Percentiles rank a stretch among this genome's conserved stretches.
These are phyloP conservation scores for Cystobasidiaceae sp. DNA, from an alignment of 1,284 basidiomycete genomes.

Conservation along the genomic window DNA sequence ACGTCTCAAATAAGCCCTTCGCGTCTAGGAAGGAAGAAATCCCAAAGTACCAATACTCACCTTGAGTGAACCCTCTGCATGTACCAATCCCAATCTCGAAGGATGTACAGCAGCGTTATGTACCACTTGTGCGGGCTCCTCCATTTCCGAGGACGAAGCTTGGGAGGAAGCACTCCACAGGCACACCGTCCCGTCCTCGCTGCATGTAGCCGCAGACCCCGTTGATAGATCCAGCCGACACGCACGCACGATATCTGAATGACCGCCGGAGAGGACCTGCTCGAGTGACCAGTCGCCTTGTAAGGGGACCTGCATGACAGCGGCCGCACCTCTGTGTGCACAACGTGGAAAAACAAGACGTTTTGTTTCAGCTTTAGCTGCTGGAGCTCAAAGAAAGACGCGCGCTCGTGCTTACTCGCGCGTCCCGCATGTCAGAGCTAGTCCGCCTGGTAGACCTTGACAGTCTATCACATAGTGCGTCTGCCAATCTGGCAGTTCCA, in stretches of 20 bases:
- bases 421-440: constrained; percentile 32
- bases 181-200: constrained; percentile 39
- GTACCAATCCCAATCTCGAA: not conserved
- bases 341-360: too few relatives aligned
- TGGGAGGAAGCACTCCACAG: constrained; percentile 33
- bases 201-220: constrained; percentile 35
- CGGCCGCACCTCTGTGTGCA: constrained; percentile 37
- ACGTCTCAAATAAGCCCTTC: not conserved
- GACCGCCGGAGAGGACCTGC: constrained; percentile 34
- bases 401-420: constrained; percentile 30
- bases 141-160: too few relatives aligned
- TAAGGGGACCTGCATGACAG: constrained; percentile 35
- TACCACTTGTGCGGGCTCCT: not conserved
- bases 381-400: too few relatives aligned
- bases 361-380: too few relatives aligned
- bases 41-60: not conserved
- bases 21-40: too few relatives aligned
- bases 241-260: constrained; percentile 39
- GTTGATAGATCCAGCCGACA: constrained; percentile 33
- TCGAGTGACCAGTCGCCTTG: constrained; percentile 37
- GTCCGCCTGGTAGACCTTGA: constrained; percentile 18
- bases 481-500: constrained; percentile 32
- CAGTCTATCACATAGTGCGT: constrained; percentile 34
- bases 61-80: not conserved
- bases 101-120: not conserved